These are phyloP conservation scores for Termitomyces sp. DNA, from an alignment of 768 basidiomycete genomes.

Conservation along the genomic window DNA sequence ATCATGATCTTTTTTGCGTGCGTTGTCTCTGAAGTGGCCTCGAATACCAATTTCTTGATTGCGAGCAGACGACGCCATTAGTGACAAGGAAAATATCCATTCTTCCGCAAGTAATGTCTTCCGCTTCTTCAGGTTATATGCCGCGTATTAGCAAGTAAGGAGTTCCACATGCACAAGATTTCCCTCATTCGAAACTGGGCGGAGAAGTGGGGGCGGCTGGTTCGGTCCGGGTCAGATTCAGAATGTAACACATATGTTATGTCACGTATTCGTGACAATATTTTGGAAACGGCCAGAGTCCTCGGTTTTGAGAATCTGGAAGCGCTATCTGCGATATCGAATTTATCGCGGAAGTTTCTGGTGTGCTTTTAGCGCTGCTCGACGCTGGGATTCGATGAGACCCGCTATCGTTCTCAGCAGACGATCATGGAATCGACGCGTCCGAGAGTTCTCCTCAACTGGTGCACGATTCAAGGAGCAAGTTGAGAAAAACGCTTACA, in stretches of 20 bases:
- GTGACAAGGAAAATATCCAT: not conserved
- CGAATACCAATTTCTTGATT: not conserved
- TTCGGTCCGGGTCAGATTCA: not conserved
- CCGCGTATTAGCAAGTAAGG: too few relatives aligned
- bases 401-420: conserved; percentile 1
- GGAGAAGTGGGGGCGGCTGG: too few relatives aligned
- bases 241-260: not conserved
- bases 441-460: conserved; percentile 9
- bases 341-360: not conserved
- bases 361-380: not conserved
- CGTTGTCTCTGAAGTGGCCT: not conserved
- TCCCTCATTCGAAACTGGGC: too few relatives aligned
- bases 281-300: not conserved
- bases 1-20: not conserved
- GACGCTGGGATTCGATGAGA: conserved; percentile 7
- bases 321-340: not conserved
- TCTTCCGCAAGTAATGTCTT: not conserved
- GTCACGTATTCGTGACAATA: not conserved
- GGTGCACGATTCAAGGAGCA: conserved; percentile 6
- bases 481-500: conserved; percentile 38
- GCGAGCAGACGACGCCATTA: not conserved
- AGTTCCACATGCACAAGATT: too few relatives aligned
- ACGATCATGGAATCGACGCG: conserved; percentile 11
- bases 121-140: not conserved
- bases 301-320: not conserved